Evolutionary conservation across 2,329 filamentous ascomycete genomes (phyloP).

Genomic region (Stachybotrys chlorohalonatus): DNA sequence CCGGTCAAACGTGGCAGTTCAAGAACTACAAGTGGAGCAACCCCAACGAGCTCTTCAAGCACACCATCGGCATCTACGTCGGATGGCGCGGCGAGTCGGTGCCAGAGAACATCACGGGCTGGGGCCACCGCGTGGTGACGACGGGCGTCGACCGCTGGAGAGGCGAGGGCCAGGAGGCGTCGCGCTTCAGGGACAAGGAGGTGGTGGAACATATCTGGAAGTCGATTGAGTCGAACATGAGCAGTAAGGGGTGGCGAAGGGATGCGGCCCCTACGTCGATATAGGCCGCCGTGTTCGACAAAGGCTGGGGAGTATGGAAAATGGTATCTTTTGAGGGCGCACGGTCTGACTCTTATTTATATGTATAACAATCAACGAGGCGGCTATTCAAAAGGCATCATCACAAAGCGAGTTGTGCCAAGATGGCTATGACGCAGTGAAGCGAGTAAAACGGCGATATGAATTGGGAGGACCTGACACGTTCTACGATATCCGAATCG

Average conservation of each 20-base stretch:
- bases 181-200: constrained; percentile 79
- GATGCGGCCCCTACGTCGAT: constrained; percentile 55
- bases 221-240: constrained; percentile 80
- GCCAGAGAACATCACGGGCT: constrained; percentile 69
- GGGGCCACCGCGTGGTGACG: constrained; percentile 76
- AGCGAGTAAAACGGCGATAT: too few species aligned
- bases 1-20: constrained; percentile 97
- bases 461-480: too few species aligned
- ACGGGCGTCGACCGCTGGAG: constrained; percentile 82
- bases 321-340: too few species aligned
- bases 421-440: too few species aligned
- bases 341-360: too few species aligned
- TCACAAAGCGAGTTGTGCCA: too few species aligned
- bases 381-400: too few species aligned
- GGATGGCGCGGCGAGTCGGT: constrained; percentile 81
- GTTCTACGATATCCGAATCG: too few species aligned
- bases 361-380: too few species aligned
- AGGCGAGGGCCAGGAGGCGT: constrained; percentile 40
- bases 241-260: constrained; percentile 70
- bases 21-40: constrained; percentile 96
- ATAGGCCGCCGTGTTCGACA: constrained; percentile 11
- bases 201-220: constrained; percentile 91
- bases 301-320: too few species aligned
- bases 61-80: constrained; percentile 79
- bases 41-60: constrained; percentile 79